Conservation (phyloP, 371 early-diverging fungal species). For the Circinella minor region DNA sequence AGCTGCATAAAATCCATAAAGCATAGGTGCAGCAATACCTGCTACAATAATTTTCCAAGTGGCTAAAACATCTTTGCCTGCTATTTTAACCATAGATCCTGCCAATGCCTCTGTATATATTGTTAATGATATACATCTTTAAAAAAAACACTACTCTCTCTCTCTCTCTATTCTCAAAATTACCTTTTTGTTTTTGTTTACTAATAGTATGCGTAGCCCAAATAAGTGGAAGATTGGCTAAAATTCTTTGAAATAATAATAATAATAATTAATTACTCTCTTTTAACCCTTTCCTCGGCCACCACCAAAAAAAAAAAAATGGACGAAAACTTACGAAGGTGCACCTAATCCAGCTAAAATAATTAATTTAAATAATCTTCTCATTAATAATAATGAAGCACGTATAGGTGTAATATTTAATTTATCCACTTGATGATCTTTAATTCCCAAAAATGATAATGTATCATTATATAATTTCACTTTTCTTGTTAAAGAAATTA, state of each 20-base stretch:
- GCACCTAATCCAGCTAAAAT: conserved; percentile 76
- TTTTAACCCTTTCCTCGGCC: too few relatives aligned
- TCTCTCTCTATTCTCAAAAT: too few relatives aligned
- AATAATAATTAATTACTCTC: too few relatives aligned
- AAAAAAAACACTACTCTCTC: too few relatives aligned
- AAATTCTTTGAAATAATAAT: too few relatives aligned
- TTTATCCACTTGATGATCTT: conserved; percentile 94
- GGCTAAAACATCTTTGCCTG: conserved; percentile 92
- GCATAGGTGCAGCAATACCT: conserved; percentile 73
- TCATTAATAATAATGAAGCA: conserved; percentile 69
- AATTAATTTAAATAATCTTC: conserved; percentile 67
- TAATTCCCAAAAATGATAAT: conserved; percentile 87
- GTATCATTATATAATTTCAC: conserved; percentile 87
- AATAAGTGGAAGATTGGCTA: conserved; percentile 81
- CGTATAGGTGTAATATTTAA: conserved; percentile 69
- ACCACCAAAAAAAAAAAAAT: too few relatives aligned
- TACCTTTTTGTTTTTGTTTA: conserved; percentile 76
- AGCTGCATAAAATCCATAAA: conserved; percentile 75
- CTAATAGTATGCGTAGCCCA: conserved; percentile 73
- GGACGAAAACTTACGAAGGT: conserved; percentile 91
- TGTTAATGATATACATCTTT: too few relatives aligned
- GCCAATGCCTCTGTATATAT: conserved; percentile 76
- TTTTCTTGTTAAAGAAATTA: conserved; percentile 63
- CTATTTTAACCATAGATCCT: conserved; percentile 91
- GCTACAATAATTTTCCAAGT: conserved; percentile 95